Evolutionary conservation across 2,329 filamentous ascomycete genomes (phyloP).

Genomic region (Aspergillus sp.): DNA sequence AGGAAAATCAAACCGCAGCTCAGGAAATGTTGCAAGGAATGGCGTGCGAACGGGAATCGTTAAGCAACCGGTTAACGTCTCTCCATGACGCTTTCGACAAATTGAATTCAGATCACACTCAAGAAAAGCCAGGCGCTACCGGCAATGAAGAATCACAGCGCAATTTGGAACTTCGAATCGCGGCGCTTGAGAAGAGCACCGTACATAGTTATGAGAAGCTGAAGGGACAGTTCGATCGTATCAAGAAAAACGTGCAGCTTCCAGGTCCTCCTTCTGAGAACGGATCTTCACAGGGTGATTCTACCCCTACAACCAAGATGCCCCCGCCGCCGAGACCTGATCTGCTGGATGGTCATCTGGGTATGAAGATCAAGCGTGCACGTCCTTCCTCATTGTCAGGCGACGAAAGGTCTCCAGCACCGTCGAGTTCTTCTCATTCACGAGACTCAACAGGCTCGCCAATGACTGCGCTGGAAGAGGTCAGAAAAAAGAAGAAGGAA

Average conservation of each 20-base stretch:
- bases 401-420: not conserved
- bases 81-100: conserved; percentile 11
- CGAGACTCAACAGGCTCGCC: not conserved
- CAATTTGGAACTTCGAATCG: not conserved
- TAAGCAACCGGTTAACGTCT: not conserved
- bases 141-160: not conserved
- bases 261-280: not conserved
- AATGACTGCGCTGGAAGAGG: not conserved
- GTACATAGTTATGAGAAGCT: not conserved
- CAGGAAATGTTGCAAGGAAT: not conserved
- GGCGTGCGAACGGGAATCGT: not conserved
- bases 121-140: not conserved
- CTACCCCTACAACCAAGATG: not conserved
- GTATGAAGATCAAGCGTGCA: conserved; percentile 2
- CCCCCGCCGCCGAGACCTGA: not conserved
- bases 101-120: conserved; percentile 8
- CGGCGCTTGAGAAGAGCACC: not conserved
- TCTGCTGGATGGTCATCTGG: not conserved
- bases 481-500: conserved; percentile 14
- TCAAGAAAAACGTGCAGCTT: not conserved
- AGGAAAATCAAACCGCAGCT: conserved; percentile 2
- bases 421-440: not conserved
- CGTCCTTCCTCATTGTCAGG: not conserved
- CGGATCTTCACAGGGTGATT: not conserved
- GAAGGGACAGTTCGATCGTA: not conserved